phyloP scores from a whole-genome alignment of 2,329 filamentous ascomycete genomes.

The Podosphaera aphanis region DNA sequence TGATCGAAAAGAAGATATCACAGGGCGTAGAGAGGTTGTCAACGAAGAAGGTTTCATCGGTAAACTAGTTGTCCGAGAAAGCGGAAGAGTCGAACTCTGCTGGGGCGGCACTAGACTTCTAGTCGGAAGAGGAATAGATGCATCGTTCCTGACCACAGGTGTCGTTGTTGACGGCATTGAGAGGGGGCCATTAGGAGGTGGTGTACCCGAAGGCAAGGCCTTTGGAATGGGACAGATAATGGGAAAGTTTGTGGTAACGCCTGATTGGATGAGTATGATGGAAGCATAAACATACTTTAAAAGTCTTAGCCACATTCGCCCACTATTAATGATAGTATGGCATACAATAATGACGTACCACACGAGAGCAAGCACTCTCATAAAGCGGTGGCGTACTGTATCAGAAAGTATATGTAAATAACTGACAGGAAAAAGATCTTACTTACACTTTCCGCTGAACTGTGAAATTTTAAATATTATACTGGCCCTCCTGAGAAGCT shows the following conservation, averaged over 20 bases:
- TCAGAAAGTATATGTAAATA: no score
- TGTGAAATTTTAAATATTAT: no score
- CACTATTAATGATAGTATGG: no score
- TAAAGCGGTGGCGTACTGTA: no score
- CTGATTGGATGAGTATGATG: slow-evolving; percentile 28
- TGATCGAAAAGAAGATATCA: slow-evolving; percentile 7
- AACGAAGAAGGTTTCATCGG: slow-evolving; percentile 33
- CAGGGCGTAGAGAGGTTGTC: slow-evolving; percentile 9
- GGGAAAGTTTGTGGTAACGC: slow-evolving; percentile 36
- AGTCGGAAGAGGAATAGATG: slow-evolving; percentile 26
- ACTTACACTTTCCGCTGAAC: no score
- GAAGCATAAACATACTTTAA: slow-evolving; percentile 6
- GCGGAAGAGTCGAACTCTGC: slow-evolving; percentile 35
- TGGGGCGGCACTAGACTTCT: slow-evolving; percentile 36
- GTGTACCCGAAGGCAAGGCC: slow-evolving; percentile 23
- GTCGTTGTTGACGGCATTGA: slow-evolving; percentile 32
- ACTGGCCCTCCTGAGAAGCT: no score
- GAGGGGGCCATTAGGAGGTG: slow-evolving; percentile 8
- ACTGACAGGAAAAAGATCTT: no score
- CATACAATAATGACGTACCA: no score
- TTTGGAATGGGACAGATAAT: slow-evolving; percentile 40
- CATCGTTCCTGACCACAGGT: slow-evolving; percentile 33
- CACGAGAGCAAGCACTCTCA: no score
- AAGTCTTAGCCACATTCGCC: no score
- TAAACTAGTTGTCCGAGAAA: slow-evolving; percentile 34